Evolutionary conservation across 306 rosid genomes (phyloP), one percentile per base, ranked within the genome.

Genomic region (Pachyrhizus erosus): DNA sequence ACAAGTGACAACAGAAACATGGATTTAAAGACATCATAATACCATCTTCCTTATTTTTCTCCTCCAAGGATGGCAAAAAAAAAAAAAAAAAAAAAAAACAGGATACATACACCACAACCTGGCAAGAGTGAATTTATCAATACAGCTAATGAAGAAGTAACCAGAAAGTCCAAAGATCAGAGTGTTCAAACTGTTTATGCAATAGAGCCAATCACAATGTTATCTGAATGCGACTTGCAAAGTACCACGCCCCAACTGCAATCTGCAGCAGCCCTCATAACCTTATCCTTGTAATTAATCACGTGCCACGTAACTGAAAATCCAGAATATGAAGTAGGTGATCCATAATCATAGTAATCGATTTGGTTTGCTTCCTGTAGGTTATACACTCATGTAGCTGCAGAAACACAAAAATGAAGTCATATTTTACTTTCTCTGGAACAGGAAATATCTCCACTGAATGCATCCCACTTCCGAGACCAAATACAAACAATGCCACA

Each of bases 21-120:
- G 33, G 62, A 73, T 42, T 40, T 23, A 54, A 71, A 66, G 67
- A 82, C 77, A 73, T 58, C 49, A 24, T 14, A 60, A 73, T 46
- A 84, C 39, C 49, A 29, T 33, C 43, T 20, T 21, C 23, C 21
- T 71, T 71, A 61, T 46, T 51, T 39, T 68, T 68, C 76, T 76
- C 37, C 68, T 48, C 60, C 78, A 67, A 45, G 70, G 40, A 83
- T 48, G 67, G 79, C 58, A 34, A 37, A 66, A 66, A 49, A 69
- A 57, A 78, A 83, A 54, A 34, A 37, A 66, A 66, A 49, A 69
- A 57, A 78, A 83, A 54, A 62, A 46, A 71, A 87, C 52, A 80
- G 45, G 61, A 70, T 68, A 51, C 86, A 73, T 71, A 58, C 51
- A 83, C 85, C 79, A 82, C 75, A 73, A 78, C 54, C 51, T 51